phyloP scores from a whole-genome alignment of 2,329 filamentous ascomycete genomes.

The Dryadomyces quercivorus region DNA sequence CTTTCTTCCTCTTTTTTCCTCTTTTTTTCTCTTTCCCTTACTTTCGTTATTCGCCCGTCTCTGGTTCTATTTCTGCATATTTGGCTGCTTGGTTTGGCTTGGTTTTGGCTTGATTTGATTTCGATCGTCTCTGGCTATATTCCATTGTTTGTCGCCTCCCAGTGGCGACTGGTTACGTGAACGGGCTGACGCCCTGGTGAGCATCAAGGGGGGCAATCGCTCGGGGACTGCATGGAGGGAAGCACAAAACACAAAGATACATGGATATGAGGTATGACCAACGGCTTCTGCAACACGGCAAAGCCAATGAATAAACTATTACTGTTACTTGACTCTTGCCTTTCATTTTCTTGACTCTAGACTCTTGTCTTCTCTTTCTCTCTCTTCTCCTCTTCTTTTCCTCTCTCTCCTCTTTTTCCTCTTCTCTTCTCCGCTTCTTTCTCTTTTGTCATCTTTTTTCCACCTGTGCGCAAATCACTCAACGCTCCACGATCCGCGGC shows the following conservation, averaged over 20 bases:
- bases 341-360: not conserved
- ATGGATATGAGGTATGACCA: slow-evolving; percentile 2
- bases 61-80: not conserved
- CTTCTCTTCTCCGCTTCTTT: not conserved
- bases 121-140: not conserved
- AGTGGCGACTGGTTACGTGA: not conserved
- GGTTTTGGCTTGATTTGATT: not conserved
- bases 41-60: too few species aligned
- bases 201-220: not conserved
- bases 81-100: not conserved
- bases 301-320: not conserved
- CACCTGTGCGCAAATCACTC: not conserved
- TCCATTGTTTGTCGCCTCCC: not conserved
- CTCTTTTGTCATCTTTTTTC: not conserved
- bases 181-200: not conserved
- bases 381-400: not conserved
- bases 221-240: not conserved
- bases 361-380: not conserved
- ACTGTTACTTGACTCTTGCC: not conserved
- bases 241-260: not conserved
- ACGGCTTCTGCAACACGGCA: not conserved
- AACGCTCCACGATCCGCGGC: not conserved
- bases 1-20: not conserved
- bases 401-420: not conserved
- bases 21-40: not conserved